Evolutionary conservation across 441 rosid genomes (phyloP).

Genomic region (Sinapis alba): DNA sequence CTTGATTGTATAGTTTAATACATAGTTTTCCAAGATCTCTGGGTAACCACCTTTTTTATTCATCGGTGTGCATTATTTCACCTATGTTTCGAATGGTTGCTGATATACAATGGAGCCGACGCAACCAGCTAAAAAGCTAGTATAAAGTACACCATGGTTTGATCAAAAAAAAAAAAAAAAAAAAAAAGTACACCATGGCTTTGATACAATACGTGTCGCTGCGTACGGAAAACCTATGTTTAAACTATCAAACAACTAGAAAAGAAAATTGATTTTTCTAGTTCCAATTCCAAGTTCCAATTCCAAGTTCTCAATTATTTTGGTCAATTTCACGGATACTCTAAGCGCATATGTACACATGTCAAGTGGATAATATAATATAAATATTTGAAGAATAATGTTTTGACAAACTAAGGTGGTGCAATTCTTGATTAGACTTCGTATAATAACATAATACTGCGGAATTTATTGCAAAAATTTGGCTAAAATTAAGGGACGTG

Average conservation of each 20-base stretch:
- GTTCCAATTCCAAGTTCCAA: too few relatives aligned
- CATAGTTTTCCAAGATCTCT: background rate
- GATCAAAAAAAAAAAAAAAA: too few relatives aligned
- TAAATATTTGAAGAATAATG: background rate
- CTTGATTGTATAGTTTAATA: background rate
- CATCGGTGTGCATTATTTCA: slow-evolving; percentile 2
- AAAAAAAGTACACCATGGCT: too few relatives aligned
- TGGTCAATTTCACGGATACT: background rate
- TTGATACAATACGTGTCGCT: background rate
- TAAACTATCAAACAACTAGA: background rate
- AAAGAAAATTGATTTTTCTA: background rate
- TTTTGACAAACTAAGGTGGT: slow-evolving; percentile 8
- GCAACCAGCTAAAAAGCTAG: background rate
- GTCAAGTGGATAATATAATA: slow-evolving; percentile 19
- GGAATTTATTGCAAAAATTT: slow-evolving; percentile 12
- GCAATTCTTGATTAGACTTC: slow-evolving; percentile 7
- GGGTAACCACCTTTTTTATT: background rate
- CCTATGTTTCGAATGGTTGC: background rate
- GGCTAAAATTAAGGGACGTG: slow-evolving; percentile 18
- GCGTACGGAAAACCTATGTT: background rate
- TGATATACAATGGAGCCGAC: background rate
- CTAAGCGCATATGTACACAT: background rate
- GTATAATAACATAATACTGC: slow-evolving; percentile 10
- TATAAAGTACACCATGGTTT: background rate
- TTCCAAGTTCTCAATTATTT: background rate